A percentile compares a stretch with the other conserved stretches of the same genome.
phyloP scores from a whole-genome alignment of 768 basidiomycete species.

The Mycena metata region DNA sequence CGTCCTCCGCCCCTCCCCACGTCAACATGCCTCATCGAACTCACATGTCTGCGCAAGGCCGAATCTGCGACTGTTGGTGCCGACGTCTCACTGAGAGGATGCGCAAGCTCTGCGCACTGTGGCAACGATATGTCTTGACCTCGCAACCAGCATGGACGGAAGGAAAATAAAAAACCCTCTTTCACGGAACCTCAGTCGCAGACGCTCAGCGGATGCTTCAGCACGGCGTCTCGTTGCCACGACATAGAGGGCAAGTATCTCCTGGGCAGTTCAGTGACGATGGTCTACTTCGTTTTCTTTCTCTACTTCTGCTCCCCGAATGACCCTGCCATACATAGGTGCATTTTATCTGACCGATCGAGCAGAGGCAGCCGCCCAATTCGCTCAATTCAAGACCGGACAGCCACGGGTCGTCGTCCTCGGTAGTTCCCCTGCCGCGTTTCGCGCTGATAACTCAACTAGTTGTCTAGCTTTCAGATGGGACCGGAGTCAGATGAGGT shows the following conservation, averaged over 20 bases:
- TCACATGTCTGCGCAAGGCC: no score
- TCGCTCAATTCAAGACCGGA: background rate
- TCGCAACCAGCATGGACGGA: background rate
- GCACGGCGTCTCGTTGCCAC: slow-evolving; percentile 1
- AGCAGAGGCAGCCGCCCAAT: background rate
- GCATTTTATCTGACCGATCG: slow-evolving; percentile 1
- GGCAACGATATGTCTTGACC: background rate
- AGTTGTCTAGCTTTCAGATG: background rate
- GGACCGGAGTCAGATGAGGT: background rate
- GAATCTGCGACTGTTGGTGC: no score
- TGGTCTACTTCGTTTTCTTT: background rate
- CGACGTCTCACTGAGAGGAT: no score
- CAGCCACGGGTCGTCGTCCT: background rate
- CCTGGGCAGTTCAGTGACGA: background rate
- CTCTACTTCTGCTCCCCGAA: no score
- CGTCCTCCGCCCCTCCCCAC: no score
- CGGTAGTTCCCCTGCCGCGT: background rate
- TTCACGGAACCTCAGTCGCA: background rate
- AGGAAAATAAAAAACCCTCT: background rate
- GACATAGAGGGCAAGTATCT: background rate
- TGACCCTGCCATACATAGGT: background rate
- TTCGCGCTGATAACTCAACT: no score
- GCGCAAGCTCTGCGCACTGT: background rate
- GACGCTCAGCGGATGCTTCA: background rate
- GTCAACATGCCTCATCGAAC: no score